A percentile compares a stretch with the other conserved stretches of the same genome.
Evolutionary conservation across 176 grass and related monocot species (phyloP).

Genomic region (Triticum monococcum): DNA sequence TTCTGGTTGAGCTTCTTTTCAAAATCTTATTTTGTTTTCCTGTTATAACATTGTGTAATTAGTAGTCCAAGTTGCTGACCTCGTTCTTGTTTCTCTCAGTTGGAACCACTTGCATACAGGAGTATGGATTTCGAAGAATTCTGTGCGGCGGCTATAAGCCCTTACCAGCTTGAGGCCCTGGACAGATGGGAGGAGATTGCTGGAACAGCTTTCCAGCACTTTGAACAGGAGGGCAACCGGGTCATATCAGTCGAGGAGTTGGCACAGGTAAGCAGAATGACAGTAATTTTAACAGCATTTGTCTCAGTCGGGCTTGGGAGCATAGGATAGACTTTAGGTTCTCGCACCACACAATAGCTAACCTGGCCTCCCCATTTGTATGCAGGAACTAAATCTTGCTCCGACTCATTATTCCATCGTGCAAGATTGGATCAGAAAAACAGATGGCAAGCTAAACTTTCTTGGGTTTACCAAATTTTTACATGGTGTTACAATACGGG

Average conservation of each 20-base stretch:
- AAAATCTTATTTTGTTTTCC: no score
- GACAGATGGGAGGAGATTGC: constrained; percentile 97
- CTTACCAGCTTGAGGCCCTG: constrained; percentile 95
- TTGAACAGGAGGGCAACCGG: constrained; percentile 86
- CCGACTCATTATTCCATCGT: constrained; percentile 78
- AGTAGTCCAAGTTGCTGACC: constrained; percentile 4
- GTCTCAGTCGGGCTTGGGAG: background rate
- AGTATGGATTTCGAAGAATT: constrained; percentile 98
- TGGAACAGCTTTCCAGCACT: constrained; percentile 85
- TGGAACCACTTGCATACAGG: constrained; percentile 88
- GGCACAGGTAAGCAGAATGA: constrained; percentile 57
- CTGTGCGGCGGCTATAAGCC: constrained; percentile 90
- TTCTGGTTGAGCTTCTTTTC: background rate
- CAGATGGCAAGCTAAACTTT: constrained; percentile 92
- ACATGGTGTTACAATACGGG: constrained; percentile 87
- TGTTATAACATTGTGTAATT: background rate
- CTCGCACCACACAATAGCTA: background rate
- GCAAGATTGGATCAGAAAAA: constrained; percentile 96
- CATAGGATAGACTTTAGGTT: background rate
- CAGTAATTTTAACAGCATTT: background rate
- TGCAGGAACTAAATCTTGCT: constrained; percentile 83
- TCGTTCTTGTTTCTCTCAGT: constrained; percentile 41
- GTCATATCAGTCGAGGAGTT: constrained; percentile 85
- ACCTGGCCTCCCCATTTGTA: background rate
- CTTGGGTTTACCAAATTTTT: constrained; percentile 99